Percentiles rank a stretch among this genome's conserved stretches.
These are phyloP conservation scores for Penicillium argentinense DNA, from an alignment of 495 filamentous ascomycete genomes.

Conservation along the genomic window DNA sequence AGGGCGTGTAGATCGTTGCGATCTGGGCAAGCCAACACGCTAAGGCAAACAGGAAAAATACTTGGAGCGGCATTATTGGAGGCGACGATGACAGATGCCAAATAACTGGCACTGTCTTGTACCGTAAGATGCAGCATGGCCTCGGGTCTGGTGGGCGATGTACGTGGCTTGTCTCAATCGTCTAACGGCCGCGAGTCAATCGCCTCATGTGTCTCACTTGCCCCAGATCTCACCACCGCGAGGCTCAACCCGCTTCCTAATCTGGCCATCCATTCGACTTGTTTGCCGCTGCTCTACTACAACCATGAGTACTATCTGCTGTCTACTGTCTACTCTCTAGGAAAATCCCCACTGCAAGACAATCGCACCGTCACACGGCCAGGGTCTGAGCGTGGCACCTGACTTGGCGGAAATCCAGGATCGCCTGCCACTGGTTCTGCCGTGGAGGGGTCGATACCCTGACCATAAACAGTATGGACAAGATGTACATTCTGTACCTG, in stretches of 20 bases:
- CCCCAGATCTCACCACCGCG: neutral
- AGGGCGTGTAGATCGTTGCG: conserved; percentile 30
- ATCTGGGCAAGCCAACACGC: neutral
- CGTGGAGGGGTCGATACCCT: conserved; percentile 1
- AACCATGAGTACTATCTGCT: too few relatives aligned
- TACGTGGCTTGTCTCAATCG: conserved; percentile 1
- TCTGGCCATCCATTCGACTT: too few relatives aligned
- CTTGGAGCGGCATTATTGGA: too few relatives aligned
- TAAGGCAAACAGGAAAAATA: neutral
- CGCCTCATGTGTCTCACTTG: conserved; percentile 2
- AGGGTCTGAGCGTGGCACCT: conserved; percentile 25
- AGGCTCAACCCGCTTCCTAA: too few relatives aligned
- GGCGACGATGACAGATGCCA: too few relatives aligned
- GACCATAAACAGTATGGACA: conserved; percentile 2
- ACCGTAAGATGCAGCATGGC: too few relatives aligned
- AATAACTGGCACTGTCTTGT: too few relatives aligned
- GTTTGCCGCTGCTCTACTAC: too few relatives aligned
- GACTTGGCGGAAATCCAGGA: conserved; percentile 31
- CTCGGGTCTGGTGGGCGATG: neutral
- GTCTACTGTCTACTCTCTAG: too few relatives aligned
- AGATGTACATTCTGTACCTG: conserved; percentile 2
- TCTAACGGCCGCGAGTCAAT: neutral
- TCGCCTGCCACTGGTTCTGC: conserved; percentile 32
- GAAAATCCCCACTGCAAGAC: too few relatives aligned
- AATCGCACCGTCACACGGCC: conserved; percentile 25